Percentiles rank a stretch among this genome's conserved stretches.
Evolutionary conservation across 1,284 basidiomycete species (phyloP).

Genomic region (Lentinula novae-zelandiae): DNA sequence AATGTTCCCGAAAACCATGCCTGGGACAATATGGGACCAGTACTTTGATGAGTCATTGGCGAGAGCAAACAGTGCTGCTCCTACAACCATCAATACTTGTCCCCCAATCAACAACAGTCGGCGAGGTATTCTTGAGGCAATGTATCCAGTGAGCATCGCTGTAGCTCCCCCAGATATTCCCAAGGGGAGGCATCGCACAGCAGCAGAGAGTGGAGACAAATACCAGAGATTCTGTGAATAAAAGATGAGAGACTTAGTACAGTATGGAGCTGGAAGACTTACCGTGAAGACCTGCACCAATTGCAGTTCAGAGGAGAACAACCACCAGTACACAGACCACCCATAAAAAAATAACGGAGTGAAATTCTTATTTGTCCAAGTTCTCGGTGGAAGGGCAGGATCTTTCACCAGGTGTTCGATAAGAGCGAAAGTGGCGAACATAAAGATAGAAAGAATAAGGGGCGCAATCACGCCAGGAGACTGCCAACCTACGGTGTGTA

Average conservation of each 20-base stretch:
- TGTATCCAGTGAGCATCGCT: slow-evolving; percentile 13
- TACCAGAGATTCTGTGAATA: slow-evolving; percentile 15
- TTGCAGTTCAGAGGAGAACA: slow-evolving; percentile 13
- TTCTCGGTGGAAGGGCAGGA: slow-evolving; percentile 17
- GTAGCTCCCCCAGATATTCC: slow-evolving; percentile 15
- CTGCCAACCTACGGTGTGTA: slow-evolving; percentile 14
- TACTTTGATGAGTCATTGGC: slow-evolving; percentile 16
- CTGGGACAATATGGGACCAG: slow-evolving; percentile 18
- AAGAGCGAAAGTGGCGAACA: slow-evolving; percentile 14
- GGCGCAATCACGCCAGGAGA: slow-evolving; percentile 17
- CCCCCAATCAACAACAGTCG: slow-evolving; percentile 13
- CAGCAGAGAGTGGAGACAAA: slow-evolving; percentile 12
- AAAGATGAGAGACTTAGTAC: background rate
- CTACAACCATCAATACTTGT: slow-evolving; percentile 17
- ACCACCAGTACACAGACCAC: slow-evolving; percentile 20
- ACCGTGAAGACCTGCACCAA: slow-evolving; percentile 8
- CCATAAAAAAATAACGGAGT: slow-evolving; percentile 19
- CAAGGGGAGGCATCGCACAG: slow-evolving; percentile 16
- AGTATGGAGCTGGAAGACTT: background rate
- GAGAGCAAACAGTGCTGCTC: slow-evolving; percentile 18
- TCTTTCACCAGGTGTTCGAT: slow-evolving; percentile 17
- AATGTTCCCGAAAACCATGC: slow-evolving; percentile 17
- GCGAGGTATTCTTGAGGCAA: slow-evolving; percentile 15
- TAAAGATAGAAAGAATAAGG: slow-evolving; percentile 18
- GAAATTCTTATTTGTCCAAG: slow-evolving; percentile 19